Evolutionary conservation across 148 eudicot species (phyloP).

Genomic region (Rhododendron mucronatum): DNA sequence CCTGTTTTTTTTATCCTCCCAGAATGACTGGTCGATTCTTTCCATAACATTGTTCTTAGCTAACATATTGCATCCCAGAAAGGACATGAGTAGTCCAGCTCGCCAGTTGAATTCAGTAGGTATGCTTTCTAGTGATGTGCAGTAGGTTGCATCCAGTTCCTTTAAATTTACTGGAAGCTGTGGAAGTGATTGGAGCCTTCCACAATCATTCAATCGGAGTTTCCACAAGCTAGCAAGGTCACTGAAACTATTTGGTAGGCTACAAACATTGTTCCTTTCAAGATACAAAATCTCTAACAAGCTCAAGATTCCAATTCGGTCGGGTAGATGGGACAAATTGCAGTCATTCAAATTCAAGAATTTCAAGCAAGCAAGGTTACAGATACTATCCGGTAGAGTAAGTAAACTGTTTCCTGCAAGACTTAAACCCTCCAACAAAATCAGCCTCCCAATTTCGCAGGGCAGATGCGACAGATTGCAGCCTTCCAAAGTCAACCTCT

Average conservation of each 20-base stretch:
- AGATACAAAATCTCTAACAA: neutral
- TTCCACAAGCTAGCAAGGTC: neutral
- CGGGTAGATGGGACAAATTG: neutral
- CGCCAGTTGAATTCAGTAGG: neutral
- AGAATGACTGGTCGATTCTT: neutral
- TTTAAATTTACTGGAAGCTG: too few species aligned
- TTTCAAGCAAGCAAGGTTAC: neutral
- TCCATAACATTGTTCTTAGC: neutral
- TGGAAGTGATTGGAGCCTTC: neutral
- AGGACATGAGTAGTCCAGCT: neutral
- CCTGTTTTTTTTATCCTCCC: too few species aligned
- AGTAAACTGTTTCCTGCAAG: neutral
- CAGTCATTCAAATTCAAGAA: neutral
- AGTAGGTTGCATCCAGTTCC: too few species aligned
- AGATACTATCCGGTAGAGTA: neutral
- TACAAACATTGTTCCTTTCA: too few species aligned
- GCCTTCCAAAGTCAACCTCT: neutral
- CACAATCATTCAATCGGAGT: neutral
- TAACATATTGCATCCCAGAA: neutral
- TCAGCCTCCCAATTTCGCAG: neutral
- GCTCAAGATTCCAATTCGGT: neutral
- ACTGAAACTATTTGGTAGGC: neutral
- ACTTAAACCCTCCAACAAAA: neutral
- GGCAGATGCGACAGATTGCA: neutral
- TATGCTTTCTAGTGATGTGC: neutral